These are phyloP conservation scores for Paecilomyces formosus DNA, from an alignment of 2,329 filamentous ascomycete genomes.

Conservation along the genomic window DNA sequence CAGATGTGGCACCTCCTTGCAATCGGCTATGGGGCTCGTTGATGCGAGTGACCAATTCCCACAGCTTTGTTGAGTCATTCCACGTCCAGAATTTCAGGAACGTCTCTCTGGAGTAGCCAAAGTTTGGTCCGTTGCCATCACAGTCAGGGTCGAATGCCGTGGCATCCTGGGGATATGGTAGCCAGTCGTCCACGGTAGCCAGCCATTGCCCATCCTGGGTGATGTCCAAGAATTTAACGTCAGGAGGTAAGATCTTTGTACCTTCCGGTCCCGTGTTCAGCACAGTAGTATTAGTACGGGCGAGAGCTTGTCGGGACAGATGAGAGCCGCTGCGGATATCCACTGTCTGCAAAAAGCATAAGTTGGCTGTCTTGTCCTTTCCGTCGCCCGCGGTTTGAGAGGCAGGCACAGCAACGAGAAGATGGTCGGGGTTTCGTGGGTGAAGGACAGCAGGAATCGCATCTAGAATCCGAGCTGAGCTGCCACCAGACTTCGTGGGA, in stretches of 20 bases:
- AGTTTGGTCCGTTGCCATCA: slow-evolving; percentile 35
- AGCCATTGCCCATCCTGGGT: slow-evolving; percentile 82
- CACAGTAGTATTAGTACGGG: slow-evolving; percentile 79
- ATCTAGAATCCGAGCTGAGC: slow-evolving; percentile 3
- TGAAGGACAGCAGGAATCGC: slow-evolving; percentile 55
- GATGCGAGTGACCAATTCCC: slow-evolving; percentile 74
- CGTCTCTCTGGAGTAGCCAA: slow-evolving; percentile 55
- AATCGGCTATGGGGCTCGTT: slow-evolving; percentile 67
- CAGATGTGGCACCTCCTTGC: slow-evolving; percentile 44
- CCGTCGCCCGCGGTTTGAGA: slow-evolving; percentile 36
- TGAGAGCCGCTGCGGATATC: slow-evolving; percentile 74
- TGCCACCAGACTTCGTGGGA: slow-evolving; percentile 18
- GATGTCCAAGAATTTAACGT: slow-evolving; percentile 66
- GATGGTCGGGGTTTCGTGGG: slow-evolving; percentile 53
- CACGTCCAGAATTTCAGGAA: slow-evolving; percentile 87
- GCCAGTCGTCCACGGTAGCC: slow-evolving; percentile 87
- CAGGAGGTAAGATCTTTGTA: slow-evolving; percentile 66
- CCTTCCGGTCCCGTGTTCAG: slow-evolving; percentile 68
- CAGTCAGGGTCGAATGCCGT: slow-evolving; percentile 43
- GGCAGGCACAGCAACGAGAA: slow-evolving; percentile 60
- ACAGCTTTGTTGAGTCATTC: slow-evolving; percentile 48
- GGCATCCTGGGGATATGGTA: slow-evolving; percentile 62
- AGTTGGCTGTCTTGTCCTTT: slow-evolving; percentile 43
- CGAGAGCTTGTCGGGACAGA: slow-evolving; percentile 77
- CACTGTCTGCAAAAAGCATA: slow-evolving; percentile 65